Evolutionary conservation across 2,329 filamentous ascomycete genomes (phyloP), one percentile per base, ranked within the genome.

Genomic region (Fusarium sp.): DNA sequence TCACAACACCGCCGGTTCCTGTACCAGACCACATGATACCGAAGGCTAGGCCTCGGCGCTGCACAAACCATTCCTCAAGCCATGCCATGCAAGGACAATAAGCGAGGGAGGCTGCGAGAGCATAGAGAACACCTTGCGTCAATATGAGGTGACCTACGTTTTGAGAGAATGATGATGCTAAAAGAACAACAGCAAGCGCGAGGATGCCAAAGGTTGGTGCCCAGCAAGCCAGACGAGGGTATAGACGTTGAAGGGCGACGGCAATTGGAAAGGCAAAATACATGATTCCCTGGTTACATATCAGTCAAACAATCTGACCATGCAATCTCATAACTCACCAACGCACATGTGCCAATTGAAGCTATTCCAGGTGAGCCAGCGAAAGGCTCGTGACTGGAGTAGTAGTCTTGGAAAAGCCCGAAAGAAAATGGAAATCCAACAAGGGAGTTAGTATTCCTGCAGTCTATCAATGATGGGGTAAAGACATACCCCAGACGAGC

Each of bases 341-440:
- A 85, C 5, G 88, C 83, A 59, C 85, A 87, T 4, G 89, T 92
- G 0, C 90, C 90, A 56, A 92, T 88, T 21, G 88, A 81, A 33
- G 89, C 84, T 46, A 92, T 87, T 52, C 83, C 80, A 38, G 82
- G 80, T 0, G 83, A 82, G 8, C 83, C 83, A 5, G 79, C 78
- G 63, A 92, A 92, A 3, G 87, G 85, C 12, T 83, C 82, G 61
- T 89, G 83, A 3, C 81, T 84, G 35, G 82, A 85, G 76, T 93
- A 93, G 77, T 91, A 90, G 49, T 89, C 84, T 71, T 92, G 89
- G 73, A 93, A 92, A 39, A 93, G 84, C 41, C 91, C 91, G 74
- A 89, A 93, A 1, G 88, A 84, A 63, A 89, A 89, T 1, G 89
- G 87, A 62, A 92, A 91, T 3, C 89, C 89, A 91, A 56, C 1